Base-by-base conservation (phyloP, 345 rosid genomes). In the Acer yangbiense region DNA sequence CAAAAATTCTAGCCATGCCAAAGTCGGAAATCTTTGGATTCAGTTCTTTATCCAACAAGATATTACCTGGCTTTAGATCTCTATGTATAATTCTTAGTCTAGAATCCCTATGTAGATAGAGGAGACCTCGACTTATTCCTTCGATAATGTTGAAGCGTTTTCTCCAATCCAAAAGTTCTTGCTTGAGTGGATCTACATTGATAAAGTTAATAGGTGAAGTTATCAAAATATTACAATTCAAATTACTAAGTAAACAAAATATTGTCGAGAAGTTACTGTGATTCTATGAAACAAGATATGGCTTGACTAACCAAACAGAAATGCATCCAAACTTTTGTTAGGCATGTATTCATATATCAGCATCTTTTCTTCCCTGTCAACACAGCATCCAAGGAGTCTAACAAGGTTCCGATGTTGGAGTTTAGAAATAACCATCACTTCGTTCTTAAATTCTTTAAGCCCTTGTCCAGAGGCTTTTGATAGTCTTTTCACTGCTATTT, bases 1-100 rank as follows among this genome's bases (percentile, higher is more conserved):
- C 71, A 35, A 86, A 86, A 78, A 86, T 76, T 75, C 80, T 80
- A 0, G 89, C 93, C 77, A 81, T 85, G 10, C 86, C 90, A 16
- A 89, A 89, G 65, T 85, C 90, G n/a, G 83, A 84, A 75, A 89
- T 89, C 14, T 80, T 89, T 0, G 90, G 88, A 41, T 86, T 86
- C 32, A 87, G 43, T 46, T 84, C 75, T 61, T 87, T 84, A 71
- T 89, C 92, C 65, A 89, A 80, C 72, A 89, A 80, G 55, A 89
- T 83, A 66, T 87, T 87, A 68, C 89, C 78, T 2, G 83, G 77
- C 78, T 84, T 89, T 6, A 89, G 58, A 81, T 89, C 92, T 57
- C 90, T 77, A 39, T 87, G 92, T 44, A 87, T 87, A 67, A 89
- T 85, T 35, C 71, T 74, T 14, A 87, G 74, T 74, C 87, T 85